These are phyloP conservation scores for Coemansia sp. DNA, from an alignment of 192 early-diverging fungal genomes.

Conservation along the genomic window DNA sequence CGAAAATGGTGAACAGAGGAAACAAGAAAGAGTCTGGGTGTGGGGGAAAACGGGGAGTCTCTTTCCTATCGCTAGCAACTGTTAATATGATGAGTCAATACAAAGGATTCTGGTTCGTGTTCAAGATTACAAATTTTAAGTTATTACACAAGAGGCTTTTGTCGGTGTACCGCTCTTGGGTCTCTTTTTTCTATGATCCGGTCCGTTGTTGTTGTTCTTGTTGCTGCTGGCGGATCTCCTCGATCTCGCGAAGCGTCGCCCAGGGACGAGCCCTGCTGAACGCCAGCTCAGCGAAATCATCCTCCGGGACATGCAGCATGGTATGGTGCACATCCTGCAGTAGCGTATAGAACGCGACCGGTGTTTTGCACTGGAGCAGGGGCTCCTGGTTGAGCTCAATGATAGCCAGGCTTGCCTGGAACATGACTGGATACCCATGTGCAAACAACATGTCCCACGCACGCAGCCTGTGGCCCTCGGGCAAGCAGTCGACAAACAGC, in stretches of 20 bases:
- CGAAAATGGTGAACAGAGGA: background rate
- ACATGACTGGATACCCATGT: conserved; percentile 52
- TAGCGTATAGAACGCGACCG: conserved; percentile 47
- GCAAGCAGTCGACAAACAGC: conserved; percentile 56
- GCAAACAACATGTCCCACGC: conserved; percentile 62
- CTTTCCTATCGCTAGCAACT: too few species aligned
- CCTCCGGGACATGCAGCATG: conserved; percentile 43
- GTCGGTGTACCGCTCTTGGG: too few species aligned
- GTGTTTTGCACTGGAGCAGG: conserved; percentile 51
- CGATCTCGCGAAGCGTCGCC: conserved; percentile 15
- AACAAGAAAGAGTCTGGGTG: background rate
- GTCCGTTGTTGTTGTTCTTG: too few species aligned
- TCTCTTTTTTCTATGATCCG: background rate
- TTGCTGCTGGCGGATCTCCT: conserved; percentile 18
- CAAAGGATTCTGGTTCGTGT: too few species aligned
- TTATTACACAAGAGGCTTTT: too few species aligned
- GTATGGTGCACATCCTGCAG: conserved; percentile 52
- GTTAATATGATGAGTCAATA: background rate
- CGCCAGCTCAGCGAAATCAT: conserved; percentile 43
- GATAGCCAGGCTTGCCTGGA: conserved; percentile 55
- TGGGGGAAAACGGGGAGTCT: too few species aligned
- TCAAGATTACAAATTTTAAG: too few species aligned
- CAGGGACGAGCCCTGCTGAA: conserved; percentile 19
- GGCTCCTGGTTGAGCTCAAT: conserved; percentile 50
- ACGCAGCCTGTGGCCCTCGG: conserved; percentile 50